phyloP scores from a whole-genome alignment of 2,329 filamentous ascomycete species.

The Didymella pomorum region DNA sequence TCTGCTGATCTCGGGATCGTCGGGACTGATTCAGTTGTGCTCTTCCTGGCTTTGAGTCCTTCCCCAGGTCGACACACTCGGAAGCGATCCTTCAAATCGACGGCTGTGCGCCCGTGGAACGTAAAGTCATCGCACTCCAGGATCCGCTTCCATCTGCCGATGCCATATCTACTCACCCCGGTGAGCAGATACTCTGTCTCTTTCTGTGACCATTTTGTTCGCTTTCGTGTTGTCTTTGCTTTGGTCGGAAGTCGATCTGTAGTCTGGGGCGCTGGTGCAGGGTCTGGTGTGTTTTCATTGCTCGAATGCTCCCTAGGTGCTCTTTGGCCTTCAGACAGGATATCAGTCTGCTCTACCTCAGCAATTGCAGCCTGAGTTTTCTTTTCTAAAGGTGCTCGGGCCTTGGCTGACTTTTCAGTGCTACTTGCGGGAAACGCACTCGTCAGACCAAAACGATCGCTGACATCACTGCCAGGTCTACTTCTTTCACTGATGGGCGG shows the following conservation, averaged over 20 bases:
- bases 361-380: background rate
- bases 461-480: conserved; percentile 34
- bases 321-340: background rate
- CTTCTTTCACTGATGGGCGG: conserved; percentile 64
- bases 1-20: background rate
- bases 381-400: background rate
- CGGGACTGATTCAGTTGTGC: conserved; percentile 51
- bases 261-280: background rate
- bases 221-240: conserved; percentile 58
- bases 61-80: conserved; percentile 61
- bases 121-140: conserved; percentile 63
- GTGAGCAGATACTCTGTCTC: conserved; percentile 66
- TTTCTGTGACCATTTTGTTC: conserved; percentile 68
- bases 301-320: background rate
- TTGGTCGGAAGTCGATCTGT: conserved; percentile 23
- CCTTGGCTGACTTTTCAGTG: conserved; percentile 8
- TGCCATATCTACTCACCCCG: conserved; percentile 67
- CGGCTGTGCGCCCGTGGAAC: conserved; percentile 66
- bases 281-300: background rate
- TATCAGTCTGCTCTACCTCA: background rate
- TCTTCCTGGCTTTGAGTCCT: conserved; percentile 33
- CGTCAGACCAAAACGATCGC: conserved; percentile 11
- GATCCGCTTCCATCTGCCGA: conserved; percentile 72
- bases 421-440: background rate
- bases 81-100: conserved; percentile 70